Conservation (phyloP, 352 stramenopile genomes). For the Pythium diclinum region DNA sequence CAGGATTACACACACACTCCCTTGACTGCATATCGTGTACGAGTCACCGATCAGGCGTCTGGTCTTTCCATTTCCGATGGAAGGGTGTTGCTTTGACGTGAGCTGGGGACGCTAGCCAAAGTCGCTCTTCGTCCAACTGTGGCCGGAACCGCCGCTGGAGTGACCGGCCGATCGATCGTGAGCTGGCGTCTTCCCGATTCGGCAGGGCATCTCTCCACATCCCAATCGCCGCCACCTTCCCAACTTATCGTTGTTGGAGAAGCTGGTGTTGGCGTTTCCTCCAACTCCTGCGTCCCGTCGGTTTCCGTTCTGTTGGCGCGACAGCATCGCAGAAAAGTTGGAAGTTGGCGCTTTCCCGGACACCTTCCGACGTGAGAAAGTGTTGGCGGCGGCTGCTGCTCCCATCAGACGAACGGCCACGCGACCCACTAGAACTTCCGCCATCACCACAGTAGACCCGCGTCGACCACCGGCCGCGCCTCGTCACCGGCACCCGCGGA, state of each 20-base stretch:
- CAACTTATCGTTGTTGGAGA: neutral
- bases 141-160: neutral
- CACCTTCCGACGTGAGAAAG: neutral
- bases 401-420: neutral
- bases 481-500: neutral
- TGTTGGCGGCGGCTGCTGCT: neutral
- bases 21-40: slow-evolving; percentile 15
- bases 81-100: neutral
- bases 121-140: slow-evolving; percentile 5
- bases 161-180: neutral
- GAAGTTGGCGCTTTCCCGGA: neutral
- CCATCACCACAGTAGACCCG: neutral
- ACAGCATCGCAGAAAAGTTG: slow-evolving; percentile 1
- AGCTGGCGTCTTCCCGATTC: neutral
- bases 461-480: neutral
- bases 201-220: slow-evolving; percentile 3
- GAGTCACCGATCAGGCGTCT: slow-evolving; percentile 10
- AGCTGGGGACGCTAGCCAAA: neutral
- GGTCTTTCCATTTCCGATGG: slow-evolving; percentile 24
- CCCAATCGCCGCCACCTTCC: slow-evolving; percentile 7
- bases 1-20: slow-evolving; percentile 15
- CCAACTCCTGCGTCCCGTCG: neutral
- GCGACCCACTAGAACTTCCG: neutral
- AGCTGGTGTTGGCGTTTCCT: slow-evolving; percentile 3
- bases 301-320: neutral